Conservation (phyloP, 331 rosid species). For the Ulmus americana region DNA sequence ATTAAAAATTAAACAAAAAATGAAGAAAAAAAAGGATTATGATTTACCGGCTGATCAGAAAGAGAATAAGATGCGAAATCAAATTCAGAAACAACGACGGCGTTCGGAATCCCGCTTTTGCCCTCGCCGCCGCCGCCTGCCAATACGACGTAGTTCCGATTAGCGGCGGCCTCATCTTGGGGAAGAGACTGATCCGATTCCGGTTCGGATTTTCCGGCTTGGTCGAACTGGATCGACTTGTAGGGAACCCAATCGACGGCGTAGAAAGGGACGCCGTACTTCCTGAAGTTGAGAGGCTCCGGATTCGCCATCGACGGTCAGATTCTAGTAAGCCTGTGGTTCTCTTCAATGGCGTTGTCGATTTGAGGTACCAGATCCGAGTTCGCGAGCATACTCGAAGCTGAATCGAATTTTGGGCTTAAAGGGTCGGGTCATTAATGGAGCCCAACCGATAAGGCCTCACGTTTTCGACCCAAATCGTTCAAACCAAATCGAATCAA, state of each 20-base stretch:
- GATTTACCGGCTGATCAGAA: slow-evolving; percentile 53
- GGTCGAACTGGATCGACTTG: slow-evolving; percentile 22
- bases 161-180: slow-evolving; percentile 4
- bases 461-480: too few relatives aligned
- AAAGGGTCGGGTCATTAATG: too few relatives aligned
- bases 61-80: slow-evolving; percentile 48
- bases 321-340: background rate
- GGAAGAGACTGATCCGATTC: slow-evolving; percentile 4
- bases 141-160: slow-evolving; percentile 38
- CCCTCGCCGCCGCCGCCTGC: slow-evolving; percentile 96
- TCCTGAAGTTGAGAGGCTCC: slow-evolving; percentile 41
- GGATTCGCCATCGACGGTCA: slow-evolving; percentile 6
- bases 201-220: slow-evolving; percentile 3
- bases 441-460: too few relatives aligned
- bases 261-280: slow-evolving; percentile 82
- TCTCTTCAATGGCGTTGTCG: too few relatives aligned
- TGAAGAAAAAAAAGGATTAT: slow-evolving; percentile 2
- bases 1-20: slow-evolving; percentile 8
- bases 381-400: too few relatives aligned
- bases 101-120: slow-evolving; percentile 73
- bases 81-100: slow-evolving; percentile 48
- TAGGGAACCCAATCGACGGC: slow-evolving; percentile 58
- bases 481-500: too few relatives aligned
- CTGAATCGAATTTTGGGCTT: too few relatives aligned
- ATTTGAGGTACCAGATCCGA: too few relatives aligned